phyloP scores from a whole-genome alignment of 305 asterid species.

The Striga hermonthica region DNA sequence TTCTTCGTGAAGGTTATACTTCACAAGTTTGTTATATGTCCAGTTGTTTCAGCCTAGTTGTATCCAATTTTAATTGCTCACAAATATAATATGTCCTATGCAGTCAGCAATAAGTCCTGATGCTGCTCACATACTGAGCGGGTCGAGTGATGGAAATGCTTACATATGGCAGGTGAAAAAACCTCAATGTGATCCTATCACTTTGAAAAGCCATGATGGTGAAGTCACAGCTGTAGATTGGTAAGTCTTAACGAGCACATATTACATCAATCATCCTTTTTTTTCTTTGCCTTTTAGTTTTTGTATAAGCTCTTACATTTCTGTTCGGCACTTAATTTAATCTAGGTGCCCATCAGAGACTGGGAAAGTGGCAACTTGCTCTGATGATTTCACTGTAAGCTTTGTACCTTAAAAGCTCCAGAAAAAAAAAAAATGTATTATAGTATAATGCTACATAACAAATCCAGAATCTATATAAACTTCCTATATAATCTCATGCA shows the following conservation, averaged over 20 bases:
- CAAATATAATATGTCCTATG: constrained; percentile 26
- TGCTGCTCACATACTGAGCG: constrained; percentile 89
- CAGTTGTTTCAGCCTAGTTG: neutral
- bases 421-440: too few relatives aligned
- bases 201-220: constrained; percentile 73
- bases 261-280: neutral
- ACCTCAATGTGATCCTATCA: constrained; percentile 60
- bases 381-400: constrained; percentile 95
- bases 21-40: neutral
- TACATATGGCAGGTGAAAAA: constrained; percentile 91
- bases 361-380: constrained; percentile 86
- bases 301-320: constrained; percentile 21
- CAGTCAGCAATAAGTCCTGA: constrained; percentile 90
- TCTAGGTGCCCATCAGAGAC: constrained; percentile 78
- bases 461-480: constrained; percentile 5
- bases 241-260: constrained; percentile 35
- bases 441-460: neutral
- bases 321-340: constrained; percentile 23
- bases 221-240: constrained; percentile 96
- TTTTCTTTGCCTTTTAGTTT: neutral
- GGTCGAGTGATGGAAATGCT: constrained; percentile 95
- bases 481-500: constrained; percentile 28
- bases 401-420: neutral
- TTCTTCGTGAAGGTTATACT: constrained; percentile 85
- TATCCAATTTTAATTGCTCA: constrained; percentile 13